Base-by-base conservation (phyloP, 164 flowering plant species). In the Sextonia rubra region DNA sequence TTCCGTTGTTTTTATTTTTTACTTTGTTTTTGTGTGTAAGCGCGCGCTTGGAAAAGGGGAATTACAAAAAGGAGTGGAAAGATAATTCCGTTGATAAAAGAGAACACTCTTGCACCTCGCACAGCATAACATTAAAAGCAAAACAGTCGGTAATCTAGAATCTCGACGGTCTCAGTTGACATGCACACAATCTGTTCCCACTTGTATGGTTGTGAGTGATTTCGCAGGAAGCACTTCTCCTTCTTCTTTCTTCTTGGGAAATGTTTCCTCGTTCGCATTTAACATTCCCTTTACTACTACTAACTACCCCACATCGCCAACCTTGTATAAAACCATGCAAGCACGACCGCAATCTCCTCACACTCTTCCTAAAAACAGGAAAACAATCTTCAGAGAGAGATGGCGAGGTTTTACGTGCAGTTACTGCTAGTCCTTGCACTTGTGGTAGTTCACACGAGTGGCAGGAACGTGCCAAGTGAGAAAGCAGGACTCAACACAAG, bases 341-440 rank as follows among this genome's bases (percentile, higher is more conserved):
- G 27, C 27, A 24, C 12, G 11, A 25, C 1, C 64, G 8, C 14
- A 32, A 32, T 32, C 26, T 12, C 24, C 26, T 11, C 12, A 2
- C 6, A n/a, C 12, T 22, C 24, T 61, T 3, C 22, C 22, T 6
- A 61, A 12, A 4, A 22, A 24, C 9, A 22, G 27, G 23, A 14
- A 61, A 29, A 29, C 12, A 17, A 11, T 15, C 66, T 0, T 0
- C 0, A 14, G 37, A 15, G 69, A n/a, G 60, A 52, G 62, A 64
- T 72, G 75, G 75, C 61, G 22, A 72, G 60, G 75, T n/a, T 26
- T 47, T 52, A 37, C 44, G 44, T 37, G 58, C 52, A 20, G 7
- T 37, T 72, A n/a, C 9, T 64, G 47, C 47, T 66, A 17, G 55
- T 67, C 30, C 20, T 68, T 5, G 67, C 67, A 64, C 44, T 70